Percentiles rank a stretch among this genome's conserved stretches.
Evolutionary conservation across 495 filamentous ascomycete genomes (phyloP).

Genomic region (Daldinia loculata): DNA sequence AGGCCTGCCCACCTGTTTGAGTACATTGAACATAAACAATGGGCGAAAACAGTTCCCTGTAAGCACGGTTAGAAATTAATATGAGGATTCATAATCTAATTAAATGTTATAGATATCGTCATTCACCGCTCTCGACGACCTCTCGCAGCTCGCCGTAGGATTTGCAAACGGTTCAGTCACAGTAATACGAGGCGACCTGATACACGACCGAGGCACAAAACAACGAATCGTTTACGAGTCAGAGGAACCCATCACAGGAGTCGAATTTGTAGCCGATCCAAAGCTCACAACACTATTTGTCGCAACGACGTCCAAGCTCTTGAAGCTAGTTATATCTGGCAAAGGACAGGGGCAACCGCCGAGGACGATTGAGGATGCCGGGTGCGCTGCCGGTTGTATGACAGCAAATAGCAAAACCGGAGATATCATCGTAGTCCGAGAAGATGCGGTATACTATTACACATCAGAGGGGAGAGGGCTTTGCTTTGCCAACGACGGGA

Average conservation of each 20-base stretch:
- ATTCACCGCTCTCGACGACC: constrained; percentile 82
- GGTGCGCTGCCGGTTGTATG: constrained; percentile 94
- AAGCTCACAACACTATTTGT: constrained; percentile 83
- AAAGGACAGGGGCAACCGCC: constrained; percentile 90
- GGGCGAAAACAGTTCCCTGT: constrained; percentile 92
- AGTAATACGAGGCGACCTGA: constrained; percentile 90
- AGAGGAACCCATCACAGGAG: constrained; percentile 93
- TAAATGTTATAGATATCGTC: constrained; percentile 75
- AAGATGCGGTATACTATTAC: constrained; percentile 96
- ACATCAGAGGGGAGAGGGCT: constrained; percentile 83
- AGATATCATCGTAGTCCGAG: constrained; percentile 87
- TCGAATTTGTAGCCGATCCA: constrained; percentile 74
- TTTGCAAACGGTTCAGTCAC: constrained; percentile 97
- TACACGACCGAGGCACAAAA: constrained; percentile 94
- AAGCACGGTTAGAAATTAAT: constrained; percentile 34
- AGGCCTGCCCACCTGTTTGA: constrained; percentile 84
- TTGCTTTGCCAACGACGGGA: constrained; percentile 87
- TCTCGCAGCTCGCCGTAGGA: constrained; percentile 91
- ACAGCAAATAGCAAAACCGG: constrained; percentile 78
- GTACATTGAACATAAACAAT: constrained; percentile 85
- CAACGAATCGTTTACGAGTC: constrained; percentile 97
- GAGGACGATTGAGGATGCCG: constrained; percentile 83
- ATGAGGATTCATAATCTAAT: constrained; percentile 10
- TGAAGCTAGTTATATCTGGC: constrained; percentile 85
- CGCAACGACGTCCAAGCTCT: constrained; percentile 86